phyloP scores from a whole-genome alignment of 169 alveolate genomes.

The Ichthyophthirius multifiliis region DNA sequence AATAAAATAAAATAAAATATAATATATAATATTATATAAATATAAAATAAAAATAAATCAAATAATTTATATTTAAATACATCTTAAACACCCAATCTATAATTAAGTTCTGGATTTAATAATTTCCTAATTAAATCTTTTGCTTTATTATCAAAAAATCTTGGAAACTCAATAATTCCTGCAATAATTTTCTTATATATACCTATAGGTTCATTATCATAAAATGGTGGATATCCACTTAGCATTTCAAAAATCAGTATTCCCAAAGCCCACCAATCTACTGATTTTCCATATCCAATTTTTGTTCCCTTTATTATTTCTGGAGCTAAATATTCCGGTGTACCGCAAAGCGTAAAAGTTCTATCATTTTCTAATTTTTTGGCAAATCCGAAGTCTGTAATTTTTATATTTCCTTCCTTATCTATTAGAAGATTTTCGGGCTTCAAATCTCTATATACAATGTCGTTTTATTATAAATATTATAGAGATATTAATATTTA shows the following conservation, averaged over 20 bases:
- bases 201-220: constrained; percentile 73
- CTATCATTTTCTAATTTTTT: constrained; percentile 93
- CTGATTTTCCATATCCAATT: constrained; percentile 93
- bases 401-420: constrained; percentile 95
- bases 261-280: constrained; percentile 99
- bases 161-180: constrained; percentile 73
- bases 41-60: neutral
- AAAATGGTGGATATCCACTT: constrained; percentile 77
- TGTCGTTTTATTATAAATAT: constrained; percentile 69
- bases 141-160: constrained; percentile 69
- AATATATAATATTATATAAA: neutral
- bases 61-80: constrained; percentile 7
- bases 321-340: constrained; percentile 99
- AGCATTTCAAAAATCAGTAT: constrained; percentile 83
- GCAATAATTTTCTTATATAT: constrained; percentile 70
- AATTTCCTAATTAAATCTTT: constrained; percentile 69
- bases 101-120: constrained; percentile 55
- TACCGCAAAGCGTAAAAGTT: constrained; percentile 99
- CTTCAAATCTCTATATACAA: constrained; percentile 78
- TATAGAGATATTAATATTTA: constrained; percentile 88
- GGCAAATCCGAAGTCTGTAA: constrained; percentile 99
- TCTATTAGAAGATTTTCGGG: constrained; percentile 93
- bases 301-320: constrained; percentile 93
- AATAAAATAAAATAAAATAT: neutral
- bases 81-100: constrained; percentile 60